Conservation (phyloP, 2,329 filamentous ascomycete genomes). For the Neonectria sp. region DNA sequence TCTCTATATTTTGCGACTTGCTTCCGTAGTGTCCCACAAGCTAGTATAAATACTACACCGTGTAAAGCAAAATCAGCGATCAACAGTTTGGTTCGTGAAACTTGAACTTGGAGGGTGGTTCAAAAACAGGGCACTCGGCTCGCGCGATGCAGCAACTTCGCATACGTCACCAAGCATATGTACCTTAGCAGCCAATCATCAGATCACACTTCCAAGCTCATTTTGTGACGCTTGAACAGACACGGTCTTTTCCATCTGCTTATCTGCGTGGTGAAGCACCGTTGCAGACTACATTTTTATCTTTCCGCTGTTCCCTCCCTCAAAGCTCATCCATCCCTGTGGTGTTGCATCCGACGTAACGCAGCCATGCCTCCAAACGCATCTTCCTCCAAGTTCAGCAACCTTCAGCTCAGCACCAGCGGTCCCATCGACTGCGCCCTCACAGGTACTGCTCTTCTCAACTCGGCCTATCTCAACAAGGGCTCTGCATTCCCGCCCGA, state of each 20-base stretch:
- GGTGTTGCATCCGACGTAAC: constrained; percentile 2
- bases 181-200: not conserved
- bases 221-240: not conserved
- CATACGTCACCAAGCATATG: constrained; percentile 9
- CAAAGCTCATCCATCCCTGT: not conserved
- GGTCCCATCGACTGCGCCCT: constrained; percentile 56
- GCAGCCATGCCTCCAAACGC: constrained; percentile 30
- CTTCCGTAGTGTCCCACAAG: not conserved
- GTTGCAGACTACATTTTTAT: not conserved
- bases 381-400: constrained; percentile 45
- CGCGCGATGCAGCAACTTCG: not conserved
- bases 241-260: not conserved
- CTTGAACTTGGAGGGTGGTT: not conserved
- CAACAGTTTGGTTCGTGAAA: not conserved
- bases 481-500: constrained; percentile 82
- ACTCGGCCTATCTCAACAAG: constrained; percentile 75
- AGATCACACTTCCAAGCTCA: not conserved
- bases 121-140: not conserved
- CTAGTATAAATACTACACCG: too few relatives aligned
- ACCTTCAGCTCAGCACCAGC: constrained; percentile 54
- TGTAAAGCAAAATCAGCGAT: not conserved
- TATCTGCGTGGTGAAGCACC: not conserved
- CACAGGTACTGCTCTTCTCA: constrained; percentile 53
- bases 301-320: not conserved
- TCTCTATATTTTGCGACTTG: constrained; percentile 31